Evolutionary conservation across 2,329 filamentous ascomycete genomes (phyloP), one percentile per base, ranked within the genome.

Genomic region (Phaeosphaeria sp.): DNA sequence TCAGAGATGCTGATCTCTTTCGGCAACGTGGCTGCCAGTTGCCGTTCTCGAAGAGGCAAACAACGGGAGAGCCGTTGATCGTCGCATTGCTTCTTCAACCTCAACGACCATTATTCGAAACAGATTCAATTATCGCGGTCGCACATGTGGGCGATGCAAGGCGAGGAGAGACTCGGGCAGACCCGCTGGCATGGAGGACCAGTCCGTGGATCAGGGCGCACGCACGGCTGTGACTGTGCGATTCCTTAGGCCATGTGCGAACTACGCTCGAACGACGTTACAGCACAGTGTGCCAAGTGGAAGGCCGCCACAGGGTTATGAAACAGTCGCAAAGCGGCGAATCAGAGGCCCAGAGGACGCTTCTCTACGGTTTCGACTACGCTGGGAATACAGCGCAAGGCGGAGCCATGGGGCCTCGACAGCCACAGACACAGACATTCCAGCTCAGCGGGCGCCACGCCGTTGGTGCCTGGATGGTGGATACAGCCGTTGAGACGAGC

Each of bases 331-430:
- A 55, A 54, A 15, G 21, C 46, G 51, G 46, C 60, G 55, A 66
- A 59, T 62, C 50, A 41, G 41, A 27, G 18, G 41, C 46, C 46
- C 46, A 47, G 58, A 50, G 36, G 51, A 44, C 36, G 5, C 43
- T 36, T 52, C 23, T 39, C 44, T 20, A 39, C 30, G 30, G 43
- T 58, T 50, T 52, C 56, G 43, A 55, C 27, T 44, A 48, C 20
- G 50, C 27, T 52, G 55, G 59, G 64, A 59, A 63, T 62, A 66
- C 63, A 69, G 65, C 62, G 58, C 64, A 72, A 59, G 68, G 67
- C 69, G 56, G 60, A 67, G 68, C 60, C 59, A 52, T 47, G 62
- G 56, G 53, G 47, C 62, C 60, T 51, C 52, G 58, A 42, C 46
- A 56, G 54, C 46, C 58, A 57, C 42, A 48, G 55, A 54, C 59